A percentile compares a stretch with the other conserved stretches of the same genome.
phyloP scores from a whole-genome alignment of 2,329 filamentous ascomycete genomes.

The Botrytis fragariae region DNA sequence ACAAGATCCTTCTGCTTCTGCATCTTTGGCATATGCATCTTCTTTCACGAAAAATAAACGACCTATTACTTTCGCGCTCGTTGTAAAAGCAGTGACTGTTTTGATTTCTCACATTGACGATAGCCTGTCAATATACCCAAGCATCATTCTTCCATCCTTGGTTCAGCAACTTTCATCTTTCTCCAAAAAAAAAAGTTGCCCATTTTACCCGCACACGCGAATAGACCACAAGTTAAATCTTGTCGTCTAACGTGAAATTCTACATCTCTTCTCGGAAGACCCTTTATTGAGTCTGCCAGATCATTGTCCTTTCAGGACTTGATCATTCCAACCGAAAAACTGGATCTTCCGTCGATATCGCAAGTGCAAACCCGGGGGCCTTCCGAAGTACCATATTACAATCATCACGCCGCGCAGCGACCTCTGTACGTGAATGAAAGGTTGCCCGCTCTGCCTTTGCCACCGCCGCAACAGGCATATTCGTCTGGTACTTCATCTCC shows the following conservation, averaged over 20 bases:
- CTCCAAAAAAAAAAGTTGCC: constrained; percentile 2
- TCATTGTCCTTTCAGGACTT: constrained; percentile 37
- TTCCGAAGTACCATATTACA: constrained; percentile 69
- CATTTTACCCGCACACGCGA: neutral
- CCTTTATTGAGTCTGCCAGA: constrained; percentile 31
- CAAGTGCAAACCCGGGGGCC: constrained; percentile 78
- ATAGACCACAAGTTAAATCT: constrained; percentile 18
- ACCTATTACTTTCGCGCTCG: constrained; percentile 28
- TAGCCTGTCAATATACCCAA: constrained; percentile 24
- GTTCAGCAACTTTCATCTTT: constrained; percentile 12
- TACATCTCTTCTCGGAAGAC: constrained; percentile 23
- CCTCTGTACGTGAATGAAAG: constrained; percentile 70
- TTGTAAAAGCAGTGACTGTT: constrained; percentile 28
- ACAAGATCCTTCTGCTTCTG: constrained; percentile 31
- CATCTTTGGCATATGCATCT: constrained; percentile 32
- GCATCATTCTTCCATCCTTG: constrained; percentile 20
- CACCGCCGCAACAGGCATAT: constrained; percentile 60
- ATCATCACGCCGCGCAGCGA: constrained; percentile 61
- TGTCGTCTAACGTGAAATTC: constrained; percentile 18
- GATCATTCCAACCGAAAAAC: constrained; percentile 69
- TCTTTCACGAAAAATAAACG: constrained; percentile 35
- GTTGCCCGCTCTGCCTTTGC: constrained; percentile 68
- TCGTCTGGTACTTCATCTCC: constrained; percentile 72
- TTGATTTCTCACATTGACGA: constrained; percentile 19
- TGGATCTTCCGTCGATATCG: constrained; percentile 88